Percentiles rank a stretch among this genome's conserved stretches.
phyloP scores from a whole-genome alignment of 2,329 filamentous ascomycete genomes.

The Monilinia polystroma region DNA sequence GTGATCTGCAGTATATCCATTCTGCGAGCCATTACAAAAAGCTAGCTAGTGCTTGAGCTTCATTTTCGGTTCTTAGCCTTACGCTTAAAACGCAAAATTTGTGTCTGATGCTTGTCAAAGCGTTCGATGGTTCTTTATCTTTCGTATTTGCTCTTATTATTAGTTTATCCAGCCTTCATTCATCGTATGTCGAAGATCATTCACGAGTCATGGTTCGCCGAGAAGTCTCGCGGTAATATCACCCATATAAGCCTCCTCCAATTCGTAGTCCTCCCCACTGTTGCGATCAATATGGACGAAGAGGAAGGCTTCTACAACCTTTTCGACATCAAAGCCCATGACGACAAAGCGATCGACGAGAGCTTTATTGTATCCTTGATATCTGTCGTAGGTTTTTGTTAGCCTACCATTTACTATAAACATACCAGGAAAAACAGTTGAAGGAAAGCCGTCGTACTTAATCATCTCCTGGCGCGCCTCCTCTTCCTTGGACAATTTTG shows the following conservation, averaged over 20 bases:
- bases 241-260: conserved; percentile 89
- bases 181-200: conserved; percentile 14
- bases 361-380: conserved; percentile 82
- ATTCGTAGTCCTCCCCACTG: conserved; percentile 74
- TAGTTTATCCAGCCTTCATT: conserved; percentile 3
- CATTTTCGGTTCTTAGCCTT: neutral
- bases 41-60: neutral
- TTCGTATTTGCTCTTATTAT: neutral
- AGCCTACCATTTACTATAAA: conserved; percentile 25
- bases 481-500: conserved; percentile 35
- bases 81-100: neutral
- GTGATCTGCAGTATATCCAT: neutral
- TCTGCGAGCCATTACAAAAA: neutral
- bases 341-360: conserved; percentile 79
- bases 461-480: conserved; percentile 32
- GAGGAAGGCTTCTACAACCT: conserved; percentile 81
- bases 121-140: neutral
- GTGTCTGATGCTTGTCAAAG: neutral
- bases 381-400: conserved; percentile 52
- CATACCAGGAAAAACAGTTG: neutral
- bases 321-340: conserved; percentile 89
- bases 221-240: conserved; percentile 85
- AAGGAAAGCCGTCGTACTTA: conserved; percentile 28
- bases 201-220: conserved; percentile 58
- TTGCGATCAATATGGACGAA: conserved; percentile 79